Conservation (phyloP, 2,329 filamentous ascomycete species). For the Fusarium nisikadoi region DNA sequence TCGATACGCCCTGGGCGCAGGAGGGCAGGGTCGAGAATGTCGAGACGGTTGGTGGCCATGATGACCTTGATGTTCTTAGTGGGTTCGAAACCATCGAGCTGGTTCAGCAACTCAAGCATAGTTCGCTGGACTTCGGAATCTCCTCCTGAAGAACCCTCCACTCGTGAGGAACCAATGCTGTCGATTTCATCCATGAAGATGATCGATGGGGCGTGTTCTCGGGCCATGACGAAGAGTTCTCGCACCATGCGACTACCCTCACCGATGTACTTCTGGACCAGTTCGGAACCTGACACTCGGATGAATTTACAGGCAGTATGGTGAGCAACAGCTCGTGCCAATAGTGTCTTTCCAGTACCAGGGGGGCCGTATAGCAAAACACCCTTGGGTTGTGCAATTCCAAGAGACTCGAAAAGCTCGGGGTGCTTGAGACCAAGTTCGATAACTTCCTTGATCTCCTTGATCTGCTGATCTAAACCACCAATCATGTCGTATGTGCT, state of each 20-base stretch:
- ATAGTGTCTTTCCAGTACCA: slow-evolving; percentile 94
- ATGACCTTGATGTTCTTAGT: slow-evolving; percentile 99
- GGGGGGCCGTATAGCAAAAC: slow-evolving; percentile 96
- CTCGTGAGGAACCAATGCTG: slow-evolving; percentile 95
- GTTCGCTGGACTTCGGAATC: slow-evolving; percentile 98
- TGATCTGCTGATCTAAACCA: slow-evolving; percentile 98
- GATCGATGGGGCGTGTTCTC: slow-evolving; percentile 97
- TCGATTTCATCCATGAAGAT: slow-evolving; percentile 99
- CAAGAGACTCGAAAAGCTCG: slow-evolving; percentile 98
- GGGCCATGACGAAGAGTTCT: slow-evolving; percentile 98
- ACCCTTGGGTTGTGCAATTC: slow-evolving; percentile 97
- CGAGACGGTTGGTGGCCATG: slow-evolving; percentile 98
- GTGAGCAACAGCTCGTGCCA: slow-evolving; percentile 95
- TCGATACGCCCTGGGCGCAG: slow-evolving; percentile 97
- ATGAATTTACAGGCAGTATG: slow-evolving; percentile 99
- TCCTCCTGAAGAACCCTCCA: slow-evolving; percentile 93
- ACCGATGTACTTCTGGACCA: slow-evolving; percentile 99
- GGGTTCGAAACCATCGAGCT: slow-evolving; percentile 97
- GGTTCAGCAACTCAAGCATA: slow-evolving; percentile 98
- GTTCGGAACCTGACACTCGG: slow-evolving; percentile 91
- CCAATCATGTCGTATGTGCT: slow-evolving; percentile 99
- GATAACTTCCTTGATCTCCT: slow-evolving; percentile 99
- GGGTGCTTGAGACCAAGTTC: slow-evolving; percentile 98
- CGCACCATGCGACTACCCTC: slow-evolving; percentile 98
- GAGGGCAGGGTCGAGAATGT: slow-evolving; percentile 95